Evolutionary conservation across 176 grass and related monocot species (phyloP).

Genomic region (Hsuehochloa calcarea): DNA sequence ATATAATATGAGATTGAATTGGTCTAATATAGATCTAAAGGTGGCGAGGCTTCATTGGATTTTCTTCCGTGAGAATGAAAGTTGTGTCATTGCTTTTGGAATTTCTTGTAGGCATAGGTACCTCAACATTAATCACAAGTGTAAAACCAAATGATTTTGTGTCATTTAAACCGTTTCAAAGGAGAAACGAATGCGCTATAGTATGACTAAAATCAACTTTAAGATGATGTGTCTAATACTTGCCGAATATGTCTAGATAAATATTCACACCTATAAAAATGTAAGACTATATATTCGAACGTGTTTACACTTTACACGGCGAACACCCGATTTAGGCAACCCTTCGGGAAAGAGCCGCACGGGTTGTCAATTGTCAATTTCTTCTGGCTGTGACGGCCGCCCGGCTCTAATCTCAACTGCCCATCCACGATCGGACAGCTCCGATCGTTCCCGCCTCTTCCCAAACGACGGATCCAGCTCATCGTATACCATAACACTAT

Average conservation of each 20-base stretch:
- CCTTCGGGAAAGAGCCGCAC: neutral
- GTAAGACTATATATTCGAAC: neutral
- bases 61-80: too few species aligned
- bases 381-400: neutral
- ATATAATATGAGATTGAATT: too few species aligned
- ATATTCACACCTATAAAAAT: neutral
- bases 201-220: neutral
- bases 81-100: neutral
- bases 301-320: constrained; percentile 3
- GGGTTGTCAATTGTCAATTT: neutral
- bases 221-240: neutral
- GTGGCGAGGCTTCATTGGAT: too few species aligned
- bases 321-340: neutral
- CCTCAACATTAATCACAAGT: neutral
- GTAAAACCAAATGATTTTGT: neutral
- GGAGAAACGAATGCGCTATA: neutral
- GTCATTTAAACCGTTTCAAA: neutral
- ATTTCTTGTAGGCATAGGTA: neutral
- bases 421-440: constrained; percentile 5
- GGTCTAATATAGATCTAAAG: too few species aligned
- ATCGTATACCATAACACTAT: neutral
- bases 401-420: neutral
- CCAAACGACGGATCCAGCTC: neutral
- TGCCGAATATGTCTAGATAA: neutral
- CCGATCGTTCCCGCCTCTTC: neutral